Conservation (phyloP, 1,284 basidiomycete species). For the Tylopilus sp. region DNA sequence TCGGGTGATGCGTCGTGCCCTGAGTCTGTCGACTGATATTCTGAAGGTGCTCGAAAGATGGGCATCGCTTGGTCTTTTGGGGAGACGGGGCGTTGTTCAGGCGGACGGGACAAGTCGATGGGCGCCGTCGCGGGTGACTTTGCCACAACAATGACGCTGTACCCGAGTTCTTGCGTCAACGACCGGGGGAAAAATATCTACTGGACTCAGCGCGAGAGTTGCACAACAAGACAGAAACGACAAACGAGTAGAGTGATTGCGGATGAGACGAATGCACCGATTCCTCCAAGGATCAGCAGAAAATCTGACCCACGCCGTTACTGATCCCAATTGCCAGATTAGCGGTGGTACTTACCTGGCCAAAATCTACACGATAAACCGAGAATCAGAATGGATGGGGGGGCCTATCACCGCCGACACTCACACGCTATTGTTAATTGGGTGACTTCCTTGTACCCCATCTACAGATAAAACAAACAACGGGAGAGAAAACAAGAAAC, state of each 20-base stretch:
- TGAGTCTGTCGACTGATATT: conserved; percentile 17
- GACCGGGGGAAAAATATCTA: conserved; percentile 77
- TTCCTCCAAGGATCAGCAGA: conserved; percentile 60
- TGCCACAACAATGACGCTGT: conserved; percentile 36
- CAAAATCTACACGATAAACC: conserved; percentile 39
- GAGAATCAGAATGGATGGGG: conserved; percentile 4
- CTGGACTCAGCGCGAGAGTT: not conserved
- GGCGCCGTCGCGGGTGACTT: conserved; percentile 20
- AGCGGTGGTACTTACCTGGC: conserved; percentile 38
- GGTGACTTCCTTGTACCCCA: conserved; percentile 46
- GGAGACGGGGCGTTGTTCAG: conserved; percentile 16
- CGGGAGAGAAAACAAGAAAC: conserved; percentile 66
- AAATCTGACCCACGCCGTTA: conserved; percentile 44
- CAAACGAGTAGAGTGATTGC: conserved; percentile 66
- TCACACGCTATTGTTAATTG: conserved; percentile 52
- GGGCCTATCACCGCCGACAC: conserved; percentile 28
- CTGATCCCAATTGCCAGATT: not conserved
- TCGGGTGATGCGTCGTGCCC: conserved; percentile 32
- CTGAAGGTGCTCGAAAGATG: conserved; percentile 16
- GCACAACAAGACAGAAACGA: not conserved
- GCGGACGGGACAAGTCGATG: conserved; percentile 8
- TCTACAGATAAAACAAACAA: conserved; percentile 62
- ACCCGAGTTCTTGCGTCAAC: conserved; percentile 57
- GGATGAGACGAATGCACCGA: conserved; percentile 71
- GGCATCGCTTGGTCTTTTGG: conserved; percentile 23